Percentiles rank a stretch among this genome's conserved stretches.
Evolutionary conservation across 208 protist genomes (phyloP).

Genomic region (Crithidia brevicula): DNA sequence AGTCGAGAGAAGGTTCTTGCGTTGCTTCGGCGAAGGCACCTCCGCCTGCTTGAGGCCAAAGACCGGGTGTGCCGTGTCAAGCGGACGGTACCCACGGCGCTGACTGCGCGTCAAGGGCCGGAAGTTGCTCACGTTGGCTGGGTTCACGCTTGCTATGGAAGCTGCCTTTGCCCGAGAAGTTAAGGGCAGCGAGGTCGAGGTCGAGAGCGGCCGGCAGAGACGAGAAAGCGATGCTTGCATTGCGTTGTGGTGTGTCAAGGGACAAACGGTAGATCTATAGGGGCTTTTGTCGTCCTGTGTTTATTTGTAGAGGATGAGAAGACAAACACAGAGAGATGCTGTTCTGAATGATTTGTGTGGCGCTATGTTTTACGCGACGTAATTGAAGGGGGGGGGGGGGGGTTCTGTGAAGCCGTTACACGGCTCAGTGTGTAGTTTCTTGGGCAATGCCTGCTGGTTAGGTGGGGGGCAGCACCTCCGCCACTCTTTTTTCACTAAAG

Average conservation of each 20-base stretch:
- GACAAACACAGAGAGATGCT: no score
- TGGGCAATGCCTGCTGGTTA: no score
- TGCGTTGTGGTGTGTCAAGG: neutral
- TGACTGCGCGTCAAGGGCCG: conserved; percentile 33
- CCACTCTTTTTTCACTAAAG: no score
- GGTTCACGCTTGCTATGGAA: conserved; percentile 41
- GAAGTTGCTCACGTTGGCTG: conserved; percentile 23
- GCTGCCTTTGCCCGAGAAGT: neutral
- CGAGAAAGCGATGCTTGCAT: neutral
- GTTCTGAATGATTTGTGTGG: no score
- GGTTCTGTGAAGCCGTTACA: no score
- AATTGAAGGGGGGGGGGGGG: no score
- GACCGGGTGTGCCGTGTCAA: conserved; percentile 66
- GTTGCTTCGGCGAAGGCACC: conserved; percentile 21
- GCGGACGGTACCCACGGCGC: conserved; percentile 39
- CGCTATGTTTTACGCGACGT: no score
- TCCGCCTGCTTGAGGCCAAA: conserved; percentile 75
- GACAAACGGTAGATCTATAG: no score
- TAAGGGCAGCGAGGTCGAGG: neutral
- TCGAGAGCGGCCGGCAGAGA: neutral
- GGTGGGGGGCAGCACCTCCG: no score
- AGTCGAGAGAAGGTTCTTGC: conserved; percentile 51
- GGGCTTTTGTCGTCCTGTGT: no score
- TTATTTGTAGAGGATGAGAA: no score
- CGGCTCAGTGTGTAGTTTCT: no score